Evolutionary conservation across 139 green algal species (phyloP), one percentile per base, ranked within the genome.

Genomic region (Trebouxia sp.): DNA sequence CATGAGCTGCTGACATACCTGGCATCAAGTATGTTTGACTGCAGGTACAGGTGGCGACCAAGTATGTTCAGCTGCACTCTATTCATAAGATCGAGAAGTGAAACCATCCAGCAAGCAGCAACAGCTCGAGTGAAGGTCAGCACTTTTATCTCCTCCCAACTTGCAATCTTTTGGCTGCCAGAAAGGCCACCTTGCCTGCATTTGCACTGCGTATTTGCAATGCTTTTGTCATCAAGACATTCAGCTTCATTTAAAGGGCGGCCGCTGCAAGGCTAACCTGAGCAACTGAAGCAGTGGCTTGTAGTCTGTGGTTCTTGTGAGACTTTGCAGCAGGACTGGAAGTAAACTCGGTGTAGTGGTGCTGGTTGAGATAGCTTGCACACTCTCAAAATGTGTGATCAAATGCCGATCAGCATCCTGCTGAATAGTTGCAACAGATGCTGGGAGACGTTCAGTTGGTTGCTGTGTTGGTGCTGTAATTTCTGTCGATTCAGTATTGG

Each of bases 31-130:
- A 93, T 70, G 32, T 89, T 85, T 15, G 77, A 84, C 79, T 93
- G 85, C 5, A 96, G 75, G 70, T 94, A 96, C 38, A 96, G 82
- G 53, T 92, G 88, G 24, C 92, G 82, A 15, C 88, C 92, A 37
- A 96, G 82, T 10, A 96, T 89, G 85, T 94, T 96, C 37, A 96
- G 86, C 87, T 96, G 93, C 47, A 92, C 82, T 9, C 91, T 81
- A 50, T 95, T 83, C 77, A 94, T 89, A 69, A 95, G 78, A 47
- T 92, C 78, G 56, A 96, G 81, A 80, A 96, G 83, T 15, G 85
- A 76, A 39, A 97, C 81, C 72, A 90, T 65, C 91, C 91, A 96
- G 24, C 84, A 58, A 30, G 83, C 55, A 26, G 66, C 85, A 38
- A 90, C 30, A 51, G 79, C 58, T 4, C 85, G 80, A 37, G 78